Conservation (phyloP, 1,139 yeast species). For the Zygosaccharomyces pseudobailii region DNA sequence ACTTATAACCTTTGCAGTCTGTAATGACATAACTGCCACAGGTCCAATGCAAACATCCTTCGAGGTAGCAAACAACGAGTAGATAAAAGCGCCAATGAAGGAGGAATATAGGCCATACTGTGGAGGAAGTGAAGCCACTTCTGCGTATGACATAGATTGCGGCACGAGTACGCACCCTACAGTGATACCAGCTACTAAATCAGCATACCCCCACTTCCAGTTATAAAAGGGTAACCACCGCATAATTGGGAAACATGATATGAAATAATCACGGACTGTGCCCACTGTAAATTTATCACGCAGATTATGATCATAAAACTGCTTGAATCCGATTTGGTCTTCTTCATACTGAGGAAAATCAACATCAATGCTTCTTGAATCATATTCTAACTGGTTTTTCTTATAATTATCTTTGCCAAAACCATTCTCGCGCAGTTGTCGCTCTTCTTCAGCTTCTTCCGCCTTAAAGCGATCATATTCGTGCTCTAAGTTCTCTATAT, state of each 20-base stretch:
- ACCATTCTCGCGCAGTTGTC: background rate
- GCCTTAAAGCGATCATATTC: slow-evolving; percentile 28
- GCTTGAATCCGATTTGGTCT: slow-evolving; percentile 19
- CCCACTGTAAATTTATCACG: too few species aligned
- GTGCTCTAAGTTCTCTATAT: slow-evolving; percentile 26
- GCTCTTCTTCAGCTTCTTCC: slow-evolving; percentile 10
- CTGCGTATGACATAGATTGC: slow-evolving; percentile 93
- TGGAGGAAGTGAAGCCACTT: slow-evolving; percentile 73
- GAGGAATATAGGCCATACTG: slow-evolving; percentile 89
- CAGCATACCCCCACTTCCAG: slow-evolving; percentile 71
- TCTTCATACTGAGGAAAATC: slow-evolving; percentile 25
- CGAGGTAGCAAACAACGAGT: slow-evolving; percentile 88
- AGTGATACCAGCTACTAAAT: slow-evolving; percentile 85
- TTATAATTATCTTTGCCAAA: slow-evolving; percentile 1
- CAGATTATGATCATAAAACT: slow-evolving; percentile 23
- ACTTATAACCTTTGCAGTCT: slow-evolving; percentile 73
- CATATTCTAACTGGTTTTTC: slow-evolving; percentile 6
- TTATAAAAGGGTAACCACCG: slow-evolving; percentile 85
- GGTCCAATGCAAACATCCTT: slow-evolving; percentile 97
- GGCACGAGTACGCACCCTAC: slow-evolving; percentile 93
- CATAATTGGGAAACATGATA: slow-evolving; percentile 71
- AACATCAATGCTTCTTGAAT: slow-evolving; percentile 15
- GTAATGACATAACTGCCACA: slow-evolving; percentile 92
- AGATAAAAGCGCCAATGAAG: slow-evolving; percentile 84
- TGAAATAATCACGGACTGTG: slow-evolving; percentile 51